Base-by-base conservation (phyloP, 1,284 basidiomycete genomes). In the Irpex sp. region DNA sequence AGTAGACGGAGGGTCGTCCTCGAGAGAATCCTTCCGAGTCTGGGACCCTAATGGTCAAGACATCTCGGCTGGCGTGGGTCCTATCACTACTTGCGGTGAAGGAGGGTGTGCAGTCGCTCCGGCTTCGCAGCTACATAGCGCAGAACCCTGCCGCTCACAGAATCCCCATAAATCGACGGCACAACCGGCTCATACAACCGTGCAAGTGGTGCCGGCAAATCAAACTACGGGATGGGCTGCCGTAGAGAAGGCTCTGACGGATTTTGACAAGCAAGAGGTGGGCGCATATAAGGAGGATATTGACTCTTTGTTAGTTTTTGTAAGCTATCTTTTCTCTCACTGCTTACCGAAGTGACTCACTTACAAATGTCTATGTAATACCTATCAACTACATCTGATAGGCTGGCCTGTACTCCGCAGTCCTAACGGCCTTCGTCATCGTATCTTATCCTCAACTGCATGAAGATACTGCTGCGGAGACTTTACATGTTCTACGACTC, bases 361-460 rank as follows among this genome's bases (percentile, higher is more conserved):
- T 52, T 15, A 26, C 21, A 26, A 26, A 26, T 26, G 21, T 26
- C 21, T 26, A 26, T 26, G 21, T 26, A 26, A 26, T 26, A 26
- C 21, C 21, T 8, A 11, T 15, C 21, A 19, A 3, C n/a, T 26
- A 13, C 21, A 17, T 40, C 8, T 26, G 11, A 26, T 26, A 66
- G 65, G 61, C 61, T 37, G 65, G 62, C 31, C 47, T 68, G 19
- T 63, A 66, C 65, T 68, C 67, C 19, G 67, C 65, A 11, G 57
- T 62, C 11, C 52, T 65, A 15, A 62, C 65, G n/a, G 48, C 67
- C 15, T 68, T 68, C 63, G 57, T 47, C 5, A 51, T 62, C n/a
- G 59, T 62, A 48, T 62, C 58, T 11, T 66, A 62, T 31, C 21
- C 37, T 13, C 34, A 54, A 21, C 58, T 65, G 11, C 51, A 63